Percentiles rank a stretch among this genome's conserved stretches.
phyloP scores from a whole-genome alignment of 805 yeast genomes.

The Hermanozyma aechmeae region DNA sequence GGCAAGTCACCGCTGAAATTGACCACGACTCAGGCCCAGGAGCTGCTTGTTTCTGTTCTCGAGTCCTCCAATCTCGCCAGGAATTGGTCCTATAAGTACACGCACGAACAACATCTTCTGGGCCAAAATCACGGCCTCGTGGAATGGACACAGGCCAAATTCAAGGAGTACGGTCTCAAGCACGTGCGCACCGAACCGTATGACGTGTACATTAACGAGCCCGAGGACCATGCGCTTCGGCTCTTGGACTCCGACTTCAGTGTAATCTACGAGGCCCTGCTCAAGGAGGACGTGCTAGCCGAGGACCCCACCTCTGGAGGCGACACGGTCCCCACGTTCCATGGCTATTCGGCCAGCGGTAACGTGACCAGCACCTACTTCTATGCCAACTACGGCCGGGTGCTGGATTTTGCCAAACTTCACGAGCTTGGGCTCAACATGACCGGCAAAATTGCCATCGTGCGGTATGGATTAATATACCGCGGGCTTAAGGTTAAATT shows the following conservation, averaged over 20 bases:
- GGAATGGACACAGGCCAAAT: constrained; percentile 3
- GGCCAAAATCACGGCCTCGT: constrained; percentile 2
- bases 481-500: constrained; percentile 6
- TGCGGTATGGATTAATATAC: constrained; percentile 4
- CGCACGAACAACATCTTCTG: constrained; percentile 4
- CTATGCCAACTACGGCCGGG: constrained; percentile 5
- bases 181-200: constrained; percentile 3
- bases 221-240: constrained; percentile 3
- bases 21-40: constrained; percentile 1
- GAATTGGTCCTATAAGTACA: constrained; percentile 4
- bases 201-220: constrained; percentile 3
- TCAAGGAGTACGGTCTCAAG: constrained; percentile 3
- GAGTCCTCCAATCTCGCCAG: constrained; percentile 2
- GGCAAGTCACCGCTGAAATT: constrained; percentile 2
- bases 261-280: constrained; percentile 2
- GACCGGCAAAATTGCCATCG: constrained; percentile 3
- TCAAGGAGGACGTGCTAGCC: constrained; percentile 2
- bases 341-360: constrained; percentile 5
- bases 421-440: constrained; percentile 1
- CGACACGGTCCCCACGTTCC: constrained; percentile 3
- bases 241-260: constrained; percentile 2
- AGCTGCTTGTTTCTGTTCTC: constrained; percentile 1
- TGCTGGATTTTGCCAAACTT: constrained; percentile 2
- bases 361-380: constrained; percentile 4
- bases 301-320: constrained; percentile 3